Evolutionary conservation across 768 basidiomycete species (phyloP).

Genomic region (Auricularia cornea): DNA sequence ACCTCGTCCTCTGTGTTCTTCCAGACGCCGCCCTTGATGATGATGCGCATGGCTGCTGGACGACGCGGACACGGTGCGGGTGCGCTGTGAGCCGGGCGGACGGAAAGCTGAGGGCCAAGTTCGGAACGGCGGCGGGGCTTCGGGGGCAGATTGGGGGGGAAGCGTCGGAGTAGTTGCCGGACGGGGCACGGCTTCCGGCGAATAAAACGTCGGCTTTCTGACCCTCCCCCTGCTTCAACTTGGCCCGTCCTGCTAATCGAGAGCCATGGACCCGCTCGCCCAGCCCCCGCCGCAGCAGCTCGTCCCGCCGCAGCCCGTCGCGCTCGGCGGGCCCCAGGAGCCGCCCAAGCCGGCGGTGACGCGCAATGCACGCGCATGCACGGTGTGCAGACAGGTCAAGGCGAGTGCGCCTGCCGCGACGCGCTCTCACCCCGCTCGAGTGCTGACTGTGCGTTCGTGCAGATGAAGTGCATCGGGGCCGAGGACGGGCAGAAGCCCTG

Average conservation of each 20-base stretch:
- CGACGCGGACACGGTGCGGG: no score
- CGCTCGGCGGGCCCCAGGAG: not conserved
- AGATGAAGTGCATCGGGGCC: constrained; percentile 91
- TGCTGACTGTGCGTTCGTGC: not conserved
- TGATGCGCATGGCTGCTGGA: constrained; percentile 80
- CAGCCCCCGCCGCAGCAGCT: not conserved
- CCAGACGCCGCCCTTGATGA: constrained; percentile 54
- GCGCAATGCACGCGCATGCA: constrained; percentile 59
- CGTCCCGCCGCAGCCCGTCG: not conserved
- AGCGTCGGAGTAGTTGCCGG: no score
- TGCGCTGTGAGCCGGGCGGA: no score
- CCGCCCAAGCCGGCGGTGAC: constrained; percentile 27
- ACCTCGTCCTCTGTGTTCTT: constrained; percentile 98
- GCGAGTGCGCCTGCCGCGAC: constrained; percentile 27
- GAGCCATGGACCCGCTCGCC: not conserved
- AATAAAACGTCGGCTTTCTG: no score
- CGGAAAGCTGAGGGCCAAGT: no score
- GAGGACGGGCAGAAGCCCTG: constrained; percentile 77
- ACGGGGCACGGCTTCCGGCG: no score
- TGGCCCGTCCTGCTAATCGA: no score
- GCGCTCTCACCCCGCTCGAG: constrained; percentile 7
- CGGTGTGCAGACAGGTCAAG: constrained; percentile 79
- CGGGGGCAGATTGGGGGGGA: not conserved
- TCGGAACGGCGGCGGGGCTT: no score
- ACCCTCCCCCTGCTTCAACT: no score